Evolutionary conservation across 345 rosid genomes (phyloP), one percentile per base, ranked within the genome.

Genomic region (Citrus glauca): DNA sequence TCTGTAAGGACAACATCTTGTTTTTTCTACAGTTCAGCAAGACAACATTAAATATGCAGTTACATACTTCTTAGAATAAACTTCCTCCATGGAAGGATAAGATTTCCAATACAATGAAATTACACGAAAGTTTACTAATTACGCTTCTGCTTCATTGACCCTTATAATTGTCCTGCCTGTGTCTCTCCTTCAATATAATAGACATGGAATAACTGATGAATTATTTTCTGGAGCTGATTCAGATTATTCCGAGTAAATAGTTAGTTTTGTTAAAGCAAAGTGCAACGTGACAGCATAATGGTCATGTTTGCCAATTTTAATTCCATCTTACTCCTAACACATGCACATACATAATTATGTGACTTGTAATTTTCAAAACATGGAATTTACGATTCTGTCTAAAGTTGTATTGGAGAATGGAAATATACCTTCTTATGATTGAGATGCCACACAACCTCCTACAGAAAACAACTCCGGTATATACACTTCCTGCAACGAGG

Each of bases 391-490:
- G 22, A 28, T 11, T 75, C 53, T 13, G 9, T 28, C n/a, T 25
- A 28, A 73, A 6, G 33, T 5, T 42, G 56, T 24, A 73, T 35
- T 16, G 64, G 53, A 53, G 20, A 13, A 53, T 32, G 13, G 62
- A 45, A 65, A 35, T 6, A 6, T 80, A 93, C 99, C 99, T 95
- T 85, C 98, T 91, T 48, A 95, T 95, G 76, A 95, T 84, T 2
- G 96, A 93, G 50, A 95, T 88, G 1, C 96, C 97, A 4, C 98
- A 95, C 77, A 95, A 70, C 81, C 98, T 90, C 83, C 83, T 92
- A 69, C 92, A 88, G 85, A 92, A 93, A 57, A 86, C 93, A 14
- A 93, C 99, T 75, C 98, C 99, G 24, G 95, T 84, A 76, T 93
- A 95, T 19, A 95, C 93, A 33, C 90, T 86, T 73, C 97, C 99